These are phyloP conservation scores for Friedmanniomyces endolithicus DNA, from an alignment of 495 filamentous ascomycete species.

Conservation along the genomic window DNA sequence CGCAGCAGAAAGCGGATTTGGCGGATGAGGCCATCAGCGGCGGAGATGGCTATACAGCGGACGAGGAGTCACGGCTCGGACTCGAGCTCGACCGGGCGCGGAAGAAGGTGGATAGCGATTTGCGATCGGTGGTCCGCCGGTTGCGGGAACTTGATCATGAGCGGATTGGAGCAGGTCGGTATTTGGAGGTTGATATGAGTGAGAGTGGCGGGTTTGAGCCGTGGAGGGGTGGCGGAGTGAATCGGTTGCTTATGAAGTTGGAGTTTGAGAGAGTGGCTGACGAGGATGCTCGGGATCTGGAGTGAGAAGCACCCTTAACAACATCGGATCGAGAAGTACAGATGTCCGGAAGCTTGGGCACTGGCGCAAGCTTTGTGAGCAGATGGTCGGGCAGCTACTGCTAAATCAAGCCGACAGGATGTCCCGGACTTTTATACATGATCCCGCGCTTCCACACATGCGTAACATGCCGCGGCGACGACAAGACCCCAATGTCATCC, in stretches of 20 bases:
- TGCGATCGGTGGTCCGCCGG: conserved; percentile 48
- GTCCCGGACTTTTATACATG: conserved; percentile 8
- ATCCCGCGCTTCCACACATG: conserved; percentile 18
- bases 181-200: conserved; percentile 4
- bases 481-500: conserved; percentile 14
- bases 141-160: conserved; percentile 48
- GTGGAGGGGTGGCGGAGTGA: conserved; percentile 56
- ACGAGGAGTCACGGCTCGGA: conserved; percentile 53
- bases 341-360: background rate
- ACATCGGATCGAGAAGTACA: background rate
- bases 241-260: conserved; percentile 74
- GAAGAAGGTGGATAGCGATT: conserved; percentile 42
- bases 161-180: conserved; percentile 20
- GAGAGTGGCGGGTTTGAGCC: conserved; percentile 44
- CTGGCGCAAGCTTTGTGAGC: too few relatives aligned
- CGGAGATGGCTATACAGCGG: conserved; percentile 55
- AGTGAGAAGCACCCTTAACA: background rate
- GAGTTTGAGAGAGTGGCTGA: conserved; percentile 47
- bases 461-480: conserved; percentile 7
- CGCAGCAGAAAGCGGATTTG: conserved; percentile 62
- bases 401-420: conserved; percentile 1
- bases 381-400: background rate
- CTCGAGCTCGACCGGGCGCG: conserved; percentile 45
- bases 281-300: conserved; percentile 10
- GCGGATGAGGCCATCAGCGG: conserved; percentile 55